These are phyloP conservation scores for Corynascus novoguineensis DNA, from an alignment of 495 filamentous ascomycete species.

Conservation along the genomic window DNA sequence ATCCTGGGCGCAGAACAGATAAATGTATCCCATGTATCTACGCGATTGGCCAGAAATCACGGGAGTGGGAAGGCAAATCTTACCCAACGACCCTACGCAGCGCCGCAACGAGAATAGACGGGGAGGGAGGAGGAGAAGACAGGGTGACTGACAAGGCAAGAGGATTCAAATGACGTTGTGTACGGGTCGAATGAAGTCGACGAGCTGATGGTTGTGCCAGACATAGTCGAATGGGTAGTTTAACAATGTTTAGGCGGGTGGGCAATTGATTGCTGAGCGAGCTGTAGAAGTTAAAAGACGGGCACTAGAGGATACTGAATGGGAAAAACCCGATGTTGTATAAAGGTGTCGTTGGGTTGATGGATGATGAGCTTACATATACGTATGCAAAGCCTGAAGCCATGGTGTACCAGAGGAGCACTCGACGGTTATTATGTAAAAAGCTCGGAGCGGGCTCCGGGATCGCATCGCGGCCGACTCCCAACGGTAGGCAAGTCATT, in stretches of 20 bases:
- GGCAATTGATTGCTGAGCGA: background rate
- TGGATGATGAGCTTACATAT: slow-evolving; percentile 7
- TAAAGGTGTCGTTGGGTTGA: background rate
- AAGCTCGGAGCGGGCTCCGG: background rate
- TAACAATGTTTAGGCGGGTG: slow-evolving; percentile 1
- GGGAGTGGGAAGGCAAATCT: background rate
- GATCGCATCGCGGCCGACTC: background rate
- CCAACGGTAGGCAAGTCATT: slow-evolving; percentile 8
- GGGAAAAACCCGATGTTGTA: no score
- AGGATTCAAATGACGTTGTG: slow-evolving; percentile 19
- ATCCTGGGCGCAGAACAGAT: no score
- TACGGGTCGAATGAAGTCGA: slow-evolving; percentile 26
- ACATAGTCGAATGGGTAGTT: slow-evolving; percentile 14
- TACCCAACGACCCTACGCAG: background rate
- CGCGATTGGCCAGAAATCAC: no score
- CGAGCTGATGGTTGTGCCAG: slow-evolving; percentile 13
- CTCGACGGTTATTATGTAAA: slow-evolving; percentile 13
- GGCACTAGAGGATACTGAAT: no score
- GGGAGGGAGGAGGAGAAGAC: background rate
- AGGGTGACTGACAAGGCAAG: slow-evolving; percentile 26
- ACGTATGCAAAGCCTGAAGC: background rate
- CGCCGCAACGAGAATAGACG: background rate
- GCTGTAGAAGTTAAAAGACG: background rate
- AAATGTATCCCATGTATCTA: no score
- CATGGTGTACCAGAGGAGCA: slow-evolving; percentile 3